These are phyloP conservation scores for Kockiozyma suomiensis DNA, from an alignment of 805 yeast genomes.

Conservation along the genomic window DNA sequence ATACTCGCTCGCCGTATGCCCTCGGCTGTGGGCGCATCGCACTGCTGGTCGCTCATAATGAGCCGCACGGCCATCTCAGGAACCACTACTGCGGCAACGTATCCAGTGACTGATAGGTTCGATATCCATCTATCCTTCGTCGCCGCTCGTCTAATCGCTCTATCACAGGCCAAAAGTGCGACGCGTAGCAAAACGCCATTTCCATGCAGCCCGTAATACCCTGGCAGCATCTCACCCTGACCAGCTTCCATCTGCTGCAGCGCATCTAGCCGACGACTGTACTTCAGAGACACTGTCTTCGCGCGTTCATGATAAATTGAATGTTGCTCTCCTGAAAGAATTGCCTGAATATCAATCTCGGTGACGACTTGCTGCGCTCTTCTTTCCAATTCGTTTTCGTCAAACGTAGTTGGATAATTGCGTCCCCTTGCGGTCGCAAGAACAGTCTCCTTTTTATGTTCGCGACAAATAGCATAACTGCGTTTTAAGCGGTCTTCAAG, in stretches of 20 bases:
- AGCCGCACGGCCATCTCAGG: conserved; percentile 32
- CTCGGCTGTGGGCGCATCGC: conserved; percentile 25
- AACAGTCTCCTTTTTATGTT: conserved; percentile 17
- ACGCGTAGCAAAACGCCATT: conserved; percentile 19
- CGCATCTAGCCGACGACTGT: conserved; percentile 23
- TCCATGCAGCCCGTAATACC: conserved; percentile 33
- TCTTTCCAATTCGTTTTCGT: conserved; percentile 7
- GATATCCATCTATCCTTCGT: conserved; percentile 24
- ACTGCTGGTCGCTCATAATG: conserved; percentile 28
- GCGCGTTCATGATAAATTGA: conserved; percentile 26
- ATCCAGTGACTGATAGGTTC: conserved; percentile 32
- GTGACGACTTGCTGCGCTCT: conserved; percentile 7
- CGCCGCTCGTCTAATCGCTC: conserved; percentile 9
- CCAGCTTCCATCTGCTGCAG: conserved; percentile 21
- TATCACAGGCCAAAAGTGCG: conserved; percentile 7
- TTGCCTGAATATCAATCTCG: conserved; percentile 8
- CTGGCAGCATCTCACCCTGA: conserved; percentile 22
- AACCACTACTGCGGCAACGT: conserved; percentile 26
- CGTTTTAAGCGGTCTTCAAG: conserved; percentile 16
- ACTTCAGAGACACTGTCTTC: not conserved
- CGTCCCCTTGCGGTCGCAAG: conserved; percentile 9
- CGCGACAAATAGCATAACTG: conserved; percentile 27
- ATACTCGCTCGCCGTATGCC: conserved; percentile 23
- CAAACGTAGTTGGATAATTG: conserved; percentile 23
- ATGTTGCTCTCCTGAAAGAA: conserved; percentile 12